Conservation (phyloP, 1,139 yeast species). For the Zygosaccharomyces sapae region DNA sequence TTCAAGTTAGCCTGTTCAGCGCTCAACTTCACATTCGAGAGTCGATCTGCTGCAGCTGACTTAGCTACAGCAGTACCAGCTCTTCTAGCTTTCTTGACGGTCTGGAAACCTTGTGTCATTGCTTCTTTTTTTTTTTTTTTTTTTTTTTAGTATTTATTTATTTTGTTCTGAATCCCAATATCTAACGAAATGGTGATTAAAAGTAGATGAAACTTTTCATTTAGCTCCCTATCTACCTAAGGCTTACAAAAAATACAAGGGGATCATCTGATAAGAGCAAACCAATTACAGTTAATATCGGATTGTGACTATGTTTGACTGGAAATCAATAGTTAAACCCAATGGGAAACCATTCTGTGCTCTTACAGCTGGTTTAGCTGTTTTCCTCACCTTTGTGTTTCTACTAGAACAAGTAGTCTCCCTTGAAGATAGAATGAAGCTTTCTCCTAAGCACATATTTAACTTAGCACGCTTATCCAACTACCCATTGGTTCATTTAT, state of each 20-base stretch:
- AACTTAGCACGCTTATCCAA: constrained; percentile 60
- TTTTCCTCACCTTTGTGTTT: constrained; percentile 49
- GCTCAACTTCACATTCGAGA: constrained; percentile 36
- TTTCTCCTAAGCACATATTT: constrained; percentile 57
- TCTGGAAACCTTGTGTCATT: constrained; percentile 15
- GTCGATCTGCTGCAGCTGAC: constrained; percentile 33
- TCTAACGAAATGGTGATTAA: no score
- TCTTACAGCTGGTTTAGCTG: constrained; percentile 56
- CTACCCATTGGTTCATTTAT: constrained; percentile 68
- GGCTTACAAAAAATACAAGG: no score
- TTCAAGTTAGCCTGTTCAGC: constrained; percentile 37
- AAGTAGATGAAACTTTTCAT: no score
- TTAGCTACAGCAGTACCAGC: constrained; percentile 11
- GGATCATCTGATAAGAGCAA: background rate
- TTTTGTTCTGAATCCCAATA: no score
- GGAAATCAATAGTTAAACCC: constrained; percentile 21
- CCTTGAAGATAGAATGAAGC: constrained; percentile 39
- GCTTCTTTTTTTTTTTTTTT: background rate
- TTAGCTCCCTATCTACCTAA: no score
- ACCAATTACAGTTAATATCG: constrained; percentile 10
- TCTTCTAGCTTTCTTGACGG: constrained; percentile 10
- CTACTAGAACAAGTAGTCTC: constrained; percentile 36
- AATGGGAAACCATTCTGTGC: constrained; percentile 52
- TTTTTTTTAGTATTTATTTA: background rate
- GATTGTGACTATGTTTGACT: constrained; percentile 7